Evolutionary conservation across 2,329 filamentous ascomycete species (phyloP), one percentile per base, ranked within the genome.

Genomic region (Fusarium begoniae): DNA sequence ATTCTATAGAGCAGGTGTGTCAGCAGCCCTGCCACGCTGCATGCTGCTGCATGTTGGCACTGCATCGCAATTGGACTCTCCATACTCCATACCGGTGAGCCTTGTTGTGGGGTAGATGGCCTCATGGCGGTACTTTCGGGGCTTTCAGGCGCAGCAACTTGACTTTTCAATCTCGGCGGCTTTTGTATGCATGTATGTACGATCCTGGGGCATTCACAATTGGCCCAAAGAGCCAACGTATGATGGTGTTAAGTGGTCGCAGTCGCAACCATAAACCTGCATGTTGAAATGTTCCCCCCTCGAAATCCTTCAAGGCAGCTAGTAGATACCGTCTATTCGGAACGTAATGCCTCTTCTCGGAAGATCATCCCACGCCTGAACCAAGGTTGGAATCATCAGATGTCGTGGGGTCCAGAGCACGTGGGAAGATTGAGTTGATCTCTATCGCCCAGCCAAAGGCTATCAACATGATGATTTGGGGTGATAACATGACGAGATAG

Each of bases 31-130:
- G 54, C 53, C 53, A 54, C 24, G 32, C 50, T 53, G 50, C 53
- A 61, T 64, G 58, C 47, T 64, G 63, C 56, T 64, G 56, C 56
- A 54, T 60, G 38, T 40, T 73, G 60, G 48, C 38, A 43, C 41
- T 51, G 66, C 54, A 18, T 32, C 37, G 43, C 63, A 68, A 74
- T 73, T 73, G 71, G 70, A 55, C 71, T 74, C 59, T 59, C 71
- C 71, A 74, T 44, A 47, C 50, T 61, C 71, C 71, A 73, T 74
- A 73, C 71, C 71, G 71, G 71, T 73, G 71, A 74, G 70, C 61
- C 43, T 38, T 60, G 54, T 40, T 73, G 71, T 73, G 71, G 71
- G 71, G 70, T 71, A 74, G 70, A 69, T 68, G 70, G 66, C 66
- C 70, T 73, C 71, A 71, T 50, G 54, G 47, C 24, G 56, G 43